A percentile compares a stretch with the other conserved stretches of the same genome.
Evolutionary conservation across 257 asterid species (phyloP).

Genomic region (Gynochthodes officinalis): DNA sequence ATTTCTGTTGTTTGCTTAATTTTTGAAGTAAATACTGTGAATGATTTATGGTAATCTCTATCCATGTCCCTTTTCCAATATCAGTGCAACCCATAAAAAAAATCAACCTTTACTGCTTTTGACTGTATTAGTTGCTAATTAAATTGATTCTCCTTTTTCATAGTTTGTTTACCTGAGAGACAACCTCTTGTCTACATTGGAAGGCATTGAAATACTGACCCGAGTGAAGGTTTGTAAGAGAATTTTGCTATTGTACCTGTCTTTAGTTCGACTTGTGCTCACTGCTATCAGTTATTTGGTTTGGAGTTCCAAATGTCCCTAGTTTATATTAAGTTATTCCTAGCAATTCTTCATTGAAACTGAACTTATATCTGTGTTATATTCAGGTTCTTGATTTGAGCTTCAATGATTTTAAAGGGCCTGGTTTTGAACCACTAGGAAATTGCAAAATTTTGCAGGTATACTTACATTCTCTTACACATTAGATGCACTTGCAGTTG

Average conservation of each 20-base stretch:
- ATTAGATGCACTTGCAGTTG: neutral
- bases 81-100: neutral
- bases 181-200: slow-evolving; percentile 83
- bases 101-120: neutral
- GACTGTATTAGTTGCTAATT: neutral
- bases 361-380: slow-evolving; percentile 16
- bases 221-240: slow-evolving; percentile 74
- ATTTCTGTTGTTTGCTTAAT: neutral
- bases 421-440: slow-evolving; percentile 95
- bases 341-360: neutral
- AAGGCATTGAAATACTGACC: slow-evolving; percentile 83
- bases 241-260: neutral
- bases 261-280: neutral
- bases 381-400: slow-evolving; percentile 96
- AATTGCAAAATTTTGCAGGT: slow-evolving; percentile 97
- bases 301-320: neutral
- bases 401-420: slow-evolving; percentile 97
- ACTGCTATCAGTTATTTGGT: neutral
- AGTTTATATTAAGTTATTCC: neutral
- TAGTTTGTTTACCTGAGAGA: slow-evolving; percentile 99
- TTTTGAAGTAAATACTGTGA: neutral
- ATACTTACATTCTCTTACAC: slow-evolving; percentile 20
- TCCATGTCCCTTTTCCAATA: neutral
- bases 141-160: slow-evolving; percentile 16
- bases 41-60: neutral